phyloP scores from a whole-genome alignment of 1,284 basidiomycete genomes.

The Calocybe gambosa region DNA sequence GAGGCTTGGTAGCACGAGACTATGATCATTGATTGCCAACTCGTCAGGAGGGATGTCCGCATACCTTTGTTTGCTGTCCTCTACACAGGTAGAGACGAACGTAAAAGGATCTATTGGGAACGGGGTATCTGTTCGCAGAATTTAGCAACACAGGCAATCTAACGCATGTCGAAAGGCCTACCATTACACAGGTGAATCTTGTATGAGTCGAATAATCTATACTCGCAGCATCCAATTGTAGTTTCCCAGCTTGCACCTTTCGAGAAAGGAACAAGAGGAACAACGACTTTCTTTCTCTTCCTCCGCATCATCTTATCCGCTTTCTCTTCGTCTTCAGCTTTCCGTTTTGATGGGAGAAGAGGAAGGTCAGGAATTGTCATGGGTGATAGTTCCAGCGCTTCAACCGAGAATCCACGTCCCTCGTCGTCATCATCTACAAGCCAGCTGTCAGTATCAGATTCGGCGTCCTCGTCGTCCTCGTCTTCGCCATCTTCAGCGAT shows the following conservation, averaged over 20 bases:
- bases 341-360: constrained; percentile 43
- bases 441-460: constrained; percentile 74
- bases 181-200: constrained; percentile 77
- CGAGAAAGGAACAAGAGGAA: constrained; percentile 68
- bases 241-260: constrained; percentile 77
- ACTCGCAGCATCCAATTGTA: constrained; percentile 51
- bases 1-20: constrained; percentile 35
- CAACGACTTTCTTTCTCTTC: constrained; percentile 68
- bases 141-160: constrained; percentile 3
- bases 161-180: constrained; percentile 25
- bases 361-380: constrained; percentile 30
- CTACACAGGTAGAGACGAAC: constrained; percentile 48
- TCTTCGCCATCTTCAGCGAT: constrained; percentile 64
- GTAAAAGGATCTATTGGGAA: constrained; percentile 74
- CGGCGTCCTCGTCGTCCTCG: constrained; percentile 57
- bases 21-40: constrained; percentile 13
- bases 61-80: constrained; percentile 27
- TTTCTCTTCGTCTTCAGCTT: constrained; percentile 39
- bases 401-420: constrained; percentile 38
- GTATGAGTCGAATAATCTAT: constrained; percentile 62
- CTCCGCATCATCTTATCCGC: too few species aligned
- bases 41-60: constrained; percentile 13
- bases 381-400: constrained; percentile 35
- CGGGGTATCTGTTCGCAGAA: constrained; percentile 52
- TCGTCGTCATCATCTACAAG: constrained; percentile 72